Evolutionary conservation across 2,329 filamentous ascomycete species (phyloP).

Genomic region (Truncatella angustata): DNA sequence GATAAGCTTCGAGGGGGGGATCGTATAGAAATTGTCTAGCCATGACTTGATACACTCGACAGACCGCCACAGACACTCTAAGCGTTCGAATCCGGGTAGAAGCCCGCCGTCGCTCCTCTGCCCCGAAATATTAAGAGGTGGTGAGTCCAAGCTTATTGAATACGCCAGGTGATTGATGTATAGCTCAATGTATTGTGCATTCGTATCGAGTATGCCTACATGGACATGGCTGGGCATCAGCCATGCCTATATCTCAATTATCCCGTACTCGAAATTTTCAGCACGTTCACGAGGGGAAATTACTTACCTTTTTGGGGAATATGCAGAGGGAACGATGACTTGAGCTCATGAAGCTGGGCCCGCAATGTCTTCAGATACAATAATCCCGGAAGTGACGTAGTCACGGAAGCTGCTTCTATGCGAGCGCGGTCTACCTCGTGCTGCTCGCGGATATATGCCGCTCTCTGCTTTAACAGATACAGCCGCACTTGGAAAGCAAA

Average conservation of each 20-base stretch:
- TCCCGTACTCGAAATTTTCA: background rate
- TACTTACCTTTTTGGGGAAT: slow-evolving; percentile 18
- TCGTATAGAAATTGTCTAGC: slow-evolving; percentile 28
- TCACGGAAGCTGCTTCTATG: slow-evolving; percentile 10
- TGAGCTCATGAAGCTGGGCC: slow-evolving; percentile 30
- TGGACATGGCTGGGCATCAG: slow-evolving; percentile 7
- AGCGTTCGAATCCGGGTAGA: slow-evolving; percentile 27
- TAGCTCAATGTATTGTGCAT: slow-evolving; percentile 21
- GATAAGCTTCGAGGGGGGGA: slow-evolving; percentile 22
- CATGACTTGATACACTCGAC: slow-evolving; percentile 32
- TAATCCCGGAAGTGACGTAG: slow-evolving; percentile 13
- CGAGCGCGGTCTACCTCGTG: slow-evolving; percentile 20
- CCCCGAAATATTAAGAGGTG: slow-evolving; percentile 13
- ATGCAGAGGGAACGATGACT: slow-evolving; percentile 21
- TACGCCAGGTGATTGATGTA: slow-evolving; percentile 22
- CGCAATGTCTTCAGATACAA: slow-evolving; percentile 30
- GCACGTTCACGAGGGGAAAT: too few relatives aligned
- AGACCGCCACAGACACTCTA: slow-evolving; percentile 32
- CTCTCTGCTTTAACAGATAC: slow-evolving; percentile 31
- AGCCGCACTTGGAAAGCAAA: slow-evolving; percentile 35
- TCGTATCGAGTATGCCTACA: slow-evolving; percentile 21
- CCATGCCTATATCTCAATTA: slow-evolving; percentile 11
- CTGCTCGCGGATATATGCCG: slow-evolving; percentile 28
- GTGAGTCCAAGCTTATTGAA: slow-evolving; percentile 20
- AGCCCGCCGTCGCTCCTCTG: slow-evolving; percentile 6